Evolutionary conservation across 106 monocot genomes (phyloP).

Genomic region (Phalaenopsis equestris): DNA sequence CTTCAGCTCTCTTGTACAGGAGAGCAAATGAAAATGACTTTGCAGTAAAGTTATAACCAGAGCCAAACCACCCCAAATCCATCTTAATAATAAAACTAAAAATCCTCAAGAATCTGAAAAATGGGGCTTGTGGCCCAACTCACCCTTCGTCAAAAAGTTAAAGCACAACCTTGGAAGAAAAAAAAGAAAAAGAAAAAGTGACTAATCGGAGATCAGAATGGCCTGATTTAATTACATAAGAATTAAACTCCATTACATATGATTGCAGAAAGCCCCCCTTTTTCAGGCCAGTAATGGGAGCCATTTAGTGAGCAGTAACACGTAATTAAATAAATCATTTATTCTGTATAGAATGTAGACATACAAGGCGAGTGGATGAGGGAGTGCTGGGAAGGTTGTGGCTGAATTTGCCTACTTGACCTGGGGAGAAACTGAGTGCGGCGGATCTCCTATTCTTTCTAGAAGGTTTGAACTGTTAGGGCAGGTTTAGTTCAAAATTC

Average conservation of each 20-base stretch:
- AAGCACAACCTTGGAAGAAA: background rate
- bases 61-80: background rate
- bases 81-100: background rate
- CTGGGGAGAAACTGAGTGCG: too few species aligned
- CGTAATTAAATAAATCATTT: background rate
- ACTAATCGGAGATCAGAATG: background rate
- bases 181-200: background rate
- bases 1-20: slow-evolving; percentile 82
- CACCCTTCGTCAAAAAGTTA: background rate
- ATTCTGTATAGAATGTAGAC: background rate
- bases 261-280: background rate
- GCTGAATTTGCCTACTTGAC: too few species aligned
- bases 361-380: background rate
- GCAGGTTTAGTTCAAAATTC: background rate
- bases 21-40: slow-evolving; percentile 81
- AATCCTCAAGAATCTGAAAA: background rate
- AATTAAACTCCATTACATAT: background rate
- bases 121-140: background rate
- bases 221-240: background rate
- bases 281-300: background rate
- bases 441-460: too few species aligned
- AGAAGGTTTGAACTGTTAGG: background rate
- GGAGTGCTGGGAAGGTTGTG: background rate
- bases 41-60: slow-evolving; percentile 47
- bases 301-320: background rate